phyloP scores from a whole-genome alignment of 768 basidiomycete species.

The Pisolithus microcarpus region DNA sequence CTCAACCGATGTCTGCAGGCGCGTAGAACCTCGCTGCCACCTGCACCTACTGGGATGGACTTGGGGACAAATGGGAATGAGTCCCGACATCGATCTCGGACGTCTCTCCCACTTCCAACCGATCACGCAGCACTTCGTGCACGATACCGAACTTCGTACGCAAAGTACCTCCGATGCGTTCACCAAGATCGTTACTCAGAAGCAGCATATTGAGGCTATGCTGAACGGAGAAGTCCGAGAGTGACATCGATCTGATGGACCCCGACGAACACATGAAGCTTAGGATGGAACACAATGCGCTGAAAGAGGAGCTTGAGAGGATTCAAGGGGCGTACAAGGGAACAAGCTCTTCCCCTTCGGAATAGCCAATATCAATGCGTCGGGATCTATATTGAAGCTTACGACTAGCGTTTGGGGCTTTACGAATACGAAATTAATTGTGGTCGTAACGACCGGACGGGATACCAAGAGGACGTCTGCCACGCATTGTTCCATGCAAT shows the following conservation, averaged over 20 bases:
- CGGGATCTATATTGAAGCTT: too few relatives aligned
- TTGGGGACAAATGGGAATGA: constrained; percentile 10
- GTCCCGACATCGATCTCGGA: constrained; percentile 24
- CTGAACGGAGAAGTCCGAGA: constrained; percentile 49
- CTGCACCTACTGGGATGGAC: constrained; percentile 17
- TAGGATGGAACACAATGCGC: constrained; percentile 36
- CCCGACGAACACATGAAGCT: constrained; percentile 45
- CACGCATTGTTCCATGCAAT: too few relatives aligned
- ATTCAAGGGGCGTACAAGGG: constrained; percentile 37
- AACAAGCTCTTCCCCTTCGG: constrained; percentile 4
- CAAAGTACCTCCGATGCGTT: constrained; percentile 44
- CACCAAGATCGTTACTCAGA: constrained; percentile 42
- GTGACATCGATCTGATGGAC: constrained; percentile 47
- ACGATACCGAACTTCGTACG: constrained; percentile 46
- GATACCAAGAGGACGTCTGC: too few relatives aligned
- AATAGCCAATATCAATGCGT: constrained; percentile 5
- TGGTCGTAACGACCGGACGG: too few relatives aligned
- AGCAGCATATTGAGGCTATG: constrained; percentile 45
- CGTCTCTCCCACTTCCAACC: constrained; percentile 31
- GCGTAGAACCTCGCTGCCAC: constrained; percentile 21
- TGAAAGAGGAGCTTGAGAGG: constrained; percentile 47
- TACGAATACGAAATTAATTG: too few relatives aligned
- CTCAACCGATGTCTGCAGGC: constrained; percentile 15
- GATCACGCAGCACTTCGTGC: constrained; percentile 47
- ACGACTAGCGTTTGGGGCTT: too few relatives aligned